Conservation (phyloP, 2,329 filamentous ascomycete species). For the Pseudonectria foliicola region DNA sequence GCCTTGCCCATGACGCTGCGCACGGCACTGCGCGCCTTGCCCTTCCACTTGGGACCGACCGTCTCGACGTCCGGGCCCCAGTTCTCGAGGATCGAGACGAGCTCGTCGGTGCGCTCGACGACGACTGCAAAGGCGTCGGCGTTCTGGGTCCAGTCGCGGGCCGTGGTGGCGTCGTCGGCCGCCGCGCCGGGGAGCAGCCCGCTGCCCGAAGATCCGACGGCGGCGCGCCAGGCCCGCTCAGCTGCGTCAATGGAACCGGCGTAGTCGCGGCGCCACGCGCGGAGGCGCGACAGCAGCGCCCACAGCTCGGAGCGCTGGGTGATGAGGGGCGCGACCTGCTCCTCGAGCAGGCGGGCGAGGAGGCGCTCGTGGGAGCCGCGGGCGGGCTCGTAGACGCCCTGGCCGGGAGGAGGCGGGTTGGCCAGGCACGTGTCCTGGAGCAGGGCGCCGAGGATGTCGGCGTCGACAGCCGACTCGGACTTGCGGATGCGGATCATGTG, state of each 20-base stretch:
- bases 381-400: slow-evolving; percentile 29
- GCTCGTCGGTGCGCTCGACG: slow-evolving; percentile 69
- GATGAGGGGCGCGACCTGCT: slow-evolving; percentile 71
- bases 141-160: slow-evolving; percentile 40
- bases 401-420: slow-evolving; percentile 26
- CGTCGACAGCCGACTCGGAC: slow-evolving; percentile 73
- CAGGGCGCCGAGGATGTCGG: slow-evolving; percentile 62
- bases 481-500: slow-evolving; percentile 70
- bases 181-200: slow-evolving; percentile 38
- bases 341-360: slow-evolving; percentile 67
- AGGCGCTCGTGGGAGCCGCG: slow-evolving; percentile 56
- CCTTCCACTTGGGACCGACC: slow-evolving; percentile 76
- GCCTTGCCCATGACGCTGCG: slow-evolving; percentile 77
- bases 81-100: slow-evolving; percentile 79
- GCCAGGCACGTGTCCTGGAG: slow-evolving; percentile 60
- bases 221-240: slow-evolving; percentile 83
- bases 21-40: slow-evolving; percentile 79
- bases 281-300: slow-evolving; percentile 63
- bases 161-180: slow-evolving; percentile 9
- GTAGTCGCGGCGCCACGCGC: slow-evolving; percentile 66
- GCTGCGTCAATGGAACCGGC: slow-evolving; percentile 70
- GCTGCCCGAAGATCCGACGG: slow-evolving; percentile 44
- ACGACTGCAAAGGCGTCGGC: slow-evolving; percentile 62
- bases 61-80: slow-evolving; percentile 58
- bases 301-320: slow-evolving; percentile 73